Percentiles rank a stretch among this genome's conserved stretches.
phyloP scores from a whole-genome alignment of 768 basidiomycete species.

The Hericium rajendrae region DNA sequence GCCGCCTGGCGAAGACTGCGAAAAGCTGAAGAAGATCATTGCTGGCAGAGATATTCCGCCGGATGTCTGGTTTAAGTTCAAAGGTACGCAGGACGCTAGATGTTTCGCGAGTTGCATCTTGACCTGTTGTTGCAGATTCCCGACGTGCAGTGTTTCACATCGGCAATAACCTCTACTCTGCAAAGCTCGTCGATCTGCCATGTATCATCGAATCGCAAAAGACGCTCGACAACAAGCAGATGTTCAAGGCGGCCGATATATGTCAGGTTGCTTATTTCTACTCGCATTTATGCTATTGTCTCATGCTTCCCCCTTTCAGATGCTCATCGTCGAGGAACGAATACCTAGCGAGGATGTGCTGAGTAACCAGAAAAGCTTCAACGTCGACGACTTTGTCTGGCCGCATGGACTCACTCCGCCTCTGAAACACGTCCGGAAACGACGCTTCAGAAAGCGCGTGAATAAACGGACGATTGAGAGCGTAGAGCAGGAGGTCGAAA shows the following conservation, averaged over 20 bases:
- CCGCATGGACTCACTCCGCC: conserved; percentile 95
- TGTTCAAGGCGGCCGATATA: conserved; percentile 98
- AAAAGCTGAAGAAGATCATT: conserved; percentile 74
- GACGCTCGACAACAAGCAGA: conserved; percentile 90
- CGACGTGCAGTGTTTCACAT: conserved; percentile 86
- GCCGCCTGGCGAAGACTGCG: conserved; percentile 76
- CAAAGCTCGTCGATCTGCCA: conserved; percentile 94
- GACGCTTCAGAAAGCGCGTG: conserved; percentile 85
- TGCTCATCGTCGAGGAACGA: conserved; percentile 82
- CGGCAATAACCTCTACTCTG: conserved; percentile 67
- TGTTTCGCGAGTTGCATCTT: background rate
- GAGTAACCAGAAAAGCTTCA: conserved; percentile 59
- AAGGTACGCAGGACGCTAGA: conserved; percentile 43
- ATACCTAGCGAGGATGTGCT: conserved; percentile 61
- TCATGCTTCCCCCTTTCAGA: conserved; percentile 37
- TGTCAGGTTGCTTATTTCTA: conserved; percentile 57
- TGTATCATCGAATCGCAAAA: conserved; percentile 93
- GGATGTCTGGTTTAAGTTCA: conserved; percentile 96
- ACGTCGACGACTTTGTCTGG: conserved; percentile 94
- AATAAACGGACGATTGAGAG: conserved; percentile 87
- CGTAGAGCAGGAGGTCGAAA: conserved; percentile 88
- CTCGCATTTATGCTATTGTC: background rate
- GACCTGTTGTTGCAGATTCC: conserved; percentile 48
- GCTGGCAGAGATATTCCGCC: conserved; percentile 65
- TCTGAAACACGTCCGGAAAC: conserved; percentile 79